These are phyloP conservation scores for Rossbeevera mucosa DNA, from an alignment of 768 basidiomycete genomes.

Conservation along the genomic window DNA sequence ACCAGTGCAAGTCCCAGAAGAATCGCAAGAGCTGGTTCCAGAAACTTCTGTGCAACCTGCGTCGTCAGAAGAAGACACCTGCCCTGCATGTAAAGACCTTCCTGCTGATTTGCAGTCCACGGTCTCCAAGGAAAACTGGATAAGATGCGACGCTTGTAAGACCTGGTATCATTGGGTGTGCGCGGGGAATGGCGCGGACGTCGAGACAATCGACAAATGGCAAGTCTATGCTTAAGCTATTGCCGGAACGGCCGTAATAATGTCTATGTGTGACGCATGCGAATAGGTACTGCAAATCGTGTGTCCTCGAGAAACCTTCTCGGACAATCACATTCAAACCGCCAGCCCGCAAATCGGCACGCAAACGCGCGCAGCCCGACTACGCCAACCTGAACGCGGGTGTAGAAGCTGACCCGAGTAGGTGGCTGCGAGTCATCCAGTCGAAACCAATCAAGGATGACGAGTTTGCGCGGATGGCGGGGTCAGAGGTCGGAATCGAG, in stretches of 20 bases:
- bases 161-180: conserved; percentile 85
- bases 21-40: conserved; percentile 14
- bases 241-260: conserved; percentile 11
- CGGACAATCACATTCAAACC: conserved; percentile 69
- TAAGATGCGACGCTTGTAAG: conserved; percentile 77
- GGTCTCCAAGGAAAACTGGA: conserved; percentile 70
- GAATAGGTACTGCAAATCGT: conserved; percentile 65
- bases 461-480: conserved; percentile 63
- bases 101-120: conserved; percentile 27
- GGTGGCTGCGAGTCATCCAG: conserved; percentile 69
- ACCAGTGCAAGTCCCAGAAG: conserved; percentile 15
- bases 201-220: conserved; percentile 76
- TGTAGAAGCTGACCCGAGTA: conserved; percentile 51
- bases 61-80: conserved; percentile 31
- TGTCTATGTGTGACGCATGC: conserved; percentile 16
- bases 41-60: conserved; percentile 8
- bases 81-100: conserved; percentile 50
- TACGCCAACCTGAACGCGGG: conserved; percentile 74
- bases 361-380: conserved; percentile 70
- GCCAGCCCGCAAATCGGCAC: conserved; percentile 75
- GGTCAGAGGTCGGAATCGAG: conserved; percentile 58
- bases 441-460: conserved; percentile 59
- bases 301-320: conserved; percentile 53
- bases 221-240: conserved; percentile 32
- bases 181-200: conserved; percentile 60